A percentile compares a stretch with the other conserved stretches of the same genome.
Conservation (phyloP, 768 basidiomycete species). For the Sarcodon aspratus region DNA sequence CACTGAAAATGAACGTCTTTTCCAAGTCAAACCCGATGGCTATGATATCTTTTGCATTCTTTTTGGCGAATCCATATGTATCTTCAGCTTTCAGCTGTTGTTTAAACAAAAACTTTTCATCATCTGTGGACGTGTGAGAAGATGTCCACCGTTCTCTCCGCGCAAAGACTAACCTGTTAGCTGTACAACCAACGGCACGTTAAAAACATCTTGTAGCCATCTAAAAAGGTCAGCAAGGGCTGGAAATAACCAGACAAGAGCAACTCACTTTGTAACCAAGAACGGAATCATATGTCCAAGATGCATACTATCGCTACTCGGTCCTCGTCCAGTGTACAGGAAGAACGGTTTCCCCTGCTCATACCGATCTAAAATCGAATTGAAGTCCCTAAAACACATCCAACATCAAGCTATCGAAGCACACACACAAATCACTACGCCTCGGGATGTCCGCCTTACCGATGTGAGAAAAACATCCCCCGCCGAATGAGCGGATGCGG, state of each 20-base stretch:
- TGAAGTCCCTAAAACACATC: slow-evolving; percentile 59
- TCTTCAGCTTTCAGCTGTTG: slow-evolving; percentile 87
- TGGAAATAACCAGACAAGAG: background rate
- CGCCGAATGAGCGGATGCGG: slow-evolving; percentile 85
- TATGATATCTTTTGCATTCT: slow-evolving; percentile 94
- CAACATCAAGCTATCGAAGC: slow-evolving; percentile 1
- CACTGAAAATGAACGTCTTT: slow-evolving; percentile 95
- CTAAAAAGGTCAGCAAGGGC: slow-evolving; percentile 24
- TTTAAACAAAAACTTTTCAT: slow-evolving; percentile 99
- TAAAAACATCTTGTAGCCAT: slow-evolving; percentile 95
- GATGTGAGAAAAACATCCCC: slow-evolving; percentile 97
- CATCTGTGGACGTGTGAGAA: slow-evolving; percentile 39
- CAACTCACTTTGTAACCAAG: slow-evolving; percentile 83
- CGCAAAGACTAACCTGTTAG: slow-evolving; percentile 57
- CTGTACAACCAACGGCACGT: slow-evolving; percentile 90
- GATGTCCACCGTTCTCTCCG: too few relatives aligned
- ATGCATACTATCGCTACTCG: slow-evolving; percentile 95
- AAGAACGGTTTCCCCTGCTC: slow-evolving; percentile 97
- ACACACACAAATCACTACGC: background rate
- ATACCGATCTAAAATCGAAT: slow-evolving; percentile 87
- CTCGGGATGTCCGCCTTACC: slow-evolving; percentile 35
- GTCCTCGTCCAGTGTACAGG: slow-evolving; percentile 95
- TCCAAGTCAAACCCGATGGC: slow-evolving; percentile 87
- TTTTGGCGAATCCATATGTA: slow-evolving; percentile 66
- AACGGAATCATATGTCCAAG: slow-evolving; percentile 97